Evolutionary conservation across 495 filamentous ascomycete genomes (phyloP).

Genomic region (Talaromyces adpressus): DNA sequence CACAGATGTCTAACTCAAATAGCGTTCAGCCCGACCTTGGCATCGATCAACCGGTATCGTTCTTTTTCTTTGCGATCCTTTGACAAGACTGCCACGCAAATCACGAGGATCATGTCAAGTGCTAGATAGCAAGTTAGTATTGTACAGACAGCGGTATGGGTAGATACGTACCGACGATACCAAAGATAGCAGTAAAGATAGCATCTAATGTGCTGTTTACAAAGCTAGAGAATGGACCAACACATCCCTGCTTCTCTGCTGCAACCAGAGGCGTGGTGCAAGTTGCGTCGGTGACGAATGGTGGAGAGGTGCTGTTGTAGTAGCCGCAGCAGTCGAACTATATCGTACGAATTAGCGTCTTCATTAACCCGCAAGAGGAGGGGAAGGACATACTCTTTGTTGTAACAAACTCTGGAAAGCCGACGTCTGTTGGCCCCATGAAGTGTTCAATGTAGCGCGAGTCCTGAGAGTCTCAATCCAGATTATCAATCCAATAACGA

Average conservation of each 20-base stretch:
- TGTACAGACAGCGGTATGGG: neutral
- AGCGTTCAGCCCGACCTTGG: slow-evolving; percentile 51
- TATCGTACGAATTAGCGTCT: slow-evolving; percentile 17
- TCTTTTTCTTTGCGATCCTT: slow-evolving; percentile 66
- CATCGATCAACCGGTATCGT: slow-evolving; percentile 64
- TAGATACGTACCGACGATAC: slow-evolving; percentile 52
- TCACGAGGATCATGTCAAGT: slow-evolving; percentile 54
- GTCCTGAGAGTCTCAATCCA: slow-evolving; percentile 66
- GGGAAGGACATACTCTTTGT: slow-evolving; percentile 43
- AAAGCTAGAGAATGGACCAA: slow-evolving; percentile 52
- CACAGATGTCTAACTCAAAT: slow-evolving; percentile 14
- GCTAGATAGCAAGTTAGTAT: slow-evolving; percentile 18
- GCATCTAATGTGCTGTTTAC: slow-evolving; percentile 61
- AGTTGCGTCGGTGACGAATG: slow-evolving; percentile 51
- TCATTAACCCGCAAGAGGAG: neutral
- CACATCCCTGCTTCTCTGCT: slow-evolving; percentile 58
- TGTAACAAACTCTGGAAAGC: slow-evolving; percentile 56
- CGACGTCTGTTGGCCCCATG: slow-evolving; percentile 48
- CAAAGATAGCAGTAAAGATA: slow-evolving; percentile 70
- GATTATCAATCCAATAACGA: slow-evolving; percentile 56
- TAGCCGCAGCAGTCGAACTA: slow-evolving; percentile 74
- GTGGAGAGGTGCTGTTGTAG: slow-evolving; percentile 55
- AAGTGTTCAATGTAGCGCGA: slow-evolving; percentile 42
- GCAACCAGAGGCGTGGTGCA: slow-evolving; percentile 58
- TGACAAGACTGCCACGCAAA: slow-evolving; percentile 60